Base-by-base conservation (phyloP, 306 rosid species). In the Carpinus viminea region DNA sequence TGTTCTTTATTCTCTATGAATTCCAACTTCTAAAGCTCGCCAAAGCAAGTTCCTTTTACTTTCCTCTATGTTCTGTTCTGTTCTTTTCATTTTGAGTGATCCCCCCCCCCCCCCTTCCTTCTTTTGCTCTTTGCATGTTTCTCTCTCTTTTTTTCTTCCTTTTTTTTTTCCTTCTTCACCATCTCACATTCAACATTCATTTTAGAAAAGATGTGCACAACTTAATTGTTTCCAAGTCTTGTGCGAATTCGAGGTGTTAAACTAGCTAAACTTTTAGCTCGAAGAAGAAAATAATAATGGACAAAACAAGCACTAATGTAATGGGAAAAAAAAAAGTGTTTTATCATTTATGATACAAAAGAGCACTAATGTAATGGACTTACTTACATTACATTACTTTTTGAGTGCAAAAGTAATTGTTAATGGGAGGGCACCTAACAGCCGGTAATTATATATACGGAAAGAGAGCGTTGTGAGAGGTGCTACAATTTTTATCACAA, bases 11-110 rank as follows among this genome's bases (percentile, higher is more conserved):
- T 62, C 41, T 12, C 43, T 62, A 34, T 62, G 69, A 62, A 2
- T 62, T 62, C n/a, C 69, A 62, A 62, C 20, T 31, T 18, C 69
- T 62, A 38, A 66, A 66, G 71, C 36, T 66, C 21, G 10, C 71
- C 50, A 18, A 66, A 36, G 28, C 50, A 66, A 38, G 4, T 66
- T 38, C 18, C 69, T 62, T 62, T 62, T 12, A 38, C 71, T 66
- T 66, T 66, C 50, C 38, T 66, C 71, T 8, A 8, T 31, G 34
- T 31, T 31, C 2, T 66, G 50, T 66, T 47, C 28, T 18, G 71
- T 66, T 65, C 26, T 36, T 65, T 13, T 17, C 48, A 65, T 38
- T 65, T 3, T 8, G 69, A 38, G 70, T 31, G 71, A 24, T 24
- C 26, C 26, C 26, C 5, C 21, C 12, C 5, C 26, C 26, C 26